Conservation (phyloP, 768 basidiomycete genomes). For the Termitomyces sp. region DNA sequence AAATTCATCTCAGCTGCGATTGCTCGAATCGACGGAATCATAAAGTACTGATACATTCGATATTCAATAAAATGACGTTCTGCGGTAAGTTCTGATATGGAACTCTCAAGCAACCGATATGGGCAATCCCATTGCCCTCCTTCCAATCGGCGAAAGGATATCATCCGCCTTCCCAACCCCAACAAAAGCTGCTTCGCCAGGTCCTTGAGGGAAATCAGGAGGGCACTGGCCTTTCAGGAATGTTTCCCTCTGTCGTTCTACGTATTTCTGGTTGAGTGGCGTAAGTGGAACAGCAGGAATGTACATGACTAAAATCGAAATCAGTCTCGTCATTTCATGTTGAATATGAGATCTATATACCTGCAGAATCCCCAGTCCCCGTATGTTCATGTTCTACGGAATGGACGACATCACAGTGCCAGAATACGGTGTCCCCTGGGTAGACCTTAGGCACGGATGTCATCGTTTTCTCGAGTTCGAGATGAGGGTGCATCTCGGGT, state of each 20-base stretch:
- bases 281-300: constrained; percentile 72
- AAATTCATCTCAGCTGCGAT: too few relatives aligned
- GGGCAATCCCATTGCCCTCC: constrained; percentile 38
- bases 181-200: constrained; percentile 30
- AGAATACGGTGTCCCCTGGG: constrained; percentile 78
- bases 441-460: constrained; percentile 65
- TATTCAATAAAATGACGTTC: too few relatives aligned
- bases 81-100: not conserved
- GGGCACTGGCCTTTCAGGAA: constrained; percentile 62
- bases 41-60: not conserved
- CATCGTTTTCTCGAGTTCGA: constrained; percentile 63
- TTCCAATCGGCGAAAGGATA: constrained; percentile 30
- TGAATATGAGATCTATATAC: constrained; percentile 23
- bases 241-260: constrained; percentile 56
- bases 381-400: constrained; percentile 49
- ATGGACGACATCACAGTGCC: constrained; percentile 63
- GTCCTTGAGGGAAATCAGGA: constrained; percentile 63
- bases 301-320: constrained; percentile 56
- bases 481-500: constrained; percentile 60
- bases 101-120: not conserved
- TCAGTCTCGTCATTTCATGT: constrained; percentile 1
- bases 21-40: too few relatives aligned
- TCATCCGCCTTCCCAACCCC: constrained; percentile 35
- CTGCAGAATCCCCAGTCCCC: constrained; percentile 53
- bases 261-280: constrained; percentile 55